Conservation (phyloP, 2,329 filamentous ascomycete genomes). For the Colletotrichum coccodes region DNA sequence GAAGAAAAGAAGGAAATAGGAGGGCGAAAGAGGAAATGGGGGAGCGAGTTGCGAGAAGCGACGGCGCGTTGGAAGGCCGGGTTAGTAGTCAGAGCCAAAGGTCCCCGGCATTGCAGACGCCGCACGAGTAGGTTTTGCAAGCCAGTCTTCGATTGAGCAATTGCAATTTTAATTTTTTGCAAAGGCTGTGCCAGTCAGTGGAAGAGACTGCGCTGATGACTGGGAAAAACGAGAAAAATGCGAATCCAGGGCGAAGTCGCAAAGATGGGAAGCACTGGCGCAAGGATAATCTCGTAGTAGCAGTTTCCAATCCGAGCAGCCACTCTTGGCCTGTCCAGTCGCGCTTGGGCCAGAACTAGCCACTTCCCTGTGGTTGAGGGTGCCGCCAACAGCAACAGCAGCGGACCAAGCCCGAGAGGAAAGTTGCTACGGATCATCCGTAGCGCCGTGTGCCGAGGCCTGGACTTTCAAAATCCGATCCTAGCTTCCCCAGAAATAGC, state of each 20-base stretch:
- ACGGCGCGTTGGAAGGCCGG: conserved; percentile 29
- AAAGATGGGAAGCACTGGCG: conserved; percentile 19
- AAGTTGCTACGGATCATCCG: conserved; percentile 13
- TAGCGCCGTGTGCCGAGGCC: conserved; percentile 1
- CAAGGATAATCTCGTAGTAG: conserved; percentile 29
- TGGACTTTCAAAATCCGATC: conserved; percentile 26
- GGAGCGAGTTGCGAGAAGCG: conserved; percentile 25
- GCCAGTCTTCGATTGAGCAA: conserved; percentile 10
- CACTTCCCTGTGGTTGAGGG: conserved; percentile 17
- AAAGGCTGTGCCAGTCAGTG: neutral
- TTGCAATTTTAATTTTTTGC: neutral
- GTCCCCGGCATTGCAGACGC: conserved; percentile 30
- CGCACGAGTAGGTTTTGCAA: conserved; percentile 9
- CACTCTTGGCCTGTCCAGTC: conserved; percentile 18
- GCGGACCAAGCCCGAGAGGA: neutral
- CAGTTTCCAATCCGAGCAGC: conserved; percentile 16
- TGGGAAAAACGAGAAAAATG: neutral
- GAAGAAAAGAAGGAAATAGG: conserved; percentile 21
- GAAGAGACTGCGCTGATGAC: neutral
- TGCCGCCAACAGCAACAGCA: conserved; percentile 1
- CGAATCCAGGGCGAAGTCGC: conserved; percentile 18
- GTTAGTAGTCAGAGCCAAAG: conserved; percentile 33
- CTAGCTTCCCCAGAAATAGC: conserved; percentile 23
- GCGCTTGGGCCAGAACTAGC: conserved; percentile 24
- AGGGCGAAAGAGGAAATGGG: conserved; percentile 25